These are phyloP conservation scores for Pseudotsuga menziesii DNA, from an alignment of 75 land plant genomes.

Conservation along the genomic window DNA sequence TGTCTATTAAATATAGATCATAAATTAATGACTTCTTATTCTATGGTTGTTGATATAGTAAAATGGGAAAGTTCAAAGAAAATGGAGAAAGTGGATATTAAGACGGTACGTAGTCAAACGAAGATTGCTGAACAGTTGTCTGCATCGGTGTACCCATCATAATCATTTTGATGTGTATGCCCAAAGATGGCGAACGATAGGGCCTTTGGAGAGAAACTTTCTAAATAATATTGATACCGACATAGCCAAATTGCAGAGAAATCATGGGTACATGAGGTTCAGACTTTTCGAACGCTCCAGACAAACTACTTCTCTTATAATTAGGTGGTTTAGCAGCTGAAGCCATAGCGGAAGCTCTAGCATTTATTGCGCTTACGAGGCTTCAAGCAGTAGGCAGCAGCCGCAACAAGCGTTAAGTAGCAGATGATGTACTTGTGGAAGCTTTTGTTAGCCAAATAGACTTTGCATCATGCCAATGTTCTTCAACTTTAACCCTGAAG, in stretches of 20 bases:
- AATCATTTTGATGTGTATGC: not conserved
- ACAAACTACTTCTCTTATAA: not conserved
- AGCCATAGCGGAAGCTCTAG: too few species aligned
- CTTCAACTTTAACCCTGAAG: too few species aligned
- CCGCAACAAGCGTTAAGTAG: too few species aligned
- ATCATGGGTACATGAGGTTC: constrained; percentile 34
- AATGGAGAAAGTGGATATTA: constrained; percentile 28
- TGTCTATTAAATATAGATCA: too few species aligned
- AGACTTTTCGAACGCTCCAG: not conserved
- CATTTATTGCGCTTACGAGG: too few species aligned
- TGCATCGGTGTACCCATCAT: constrained; percentile 13
- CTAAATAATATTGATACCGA: constrained; percentile 41
- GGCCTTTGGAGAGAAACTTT: constrained; percentile 15
- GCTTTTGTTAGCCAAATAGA: too few species aligned
- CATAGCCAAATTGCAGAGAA: constrained; percentile 33
- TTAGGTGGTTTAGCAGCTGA: not conserved
- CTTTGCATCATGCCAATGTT: too few species aligned
- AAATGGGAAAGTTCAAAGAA: too few species aligned
- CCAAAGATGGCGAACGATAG: too few species aligned
- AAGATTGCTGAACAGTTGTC: constrained; percentile 26
- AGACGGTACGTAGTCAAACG: constrained; percentile 29
- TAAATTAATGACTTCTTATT: too few species aligned
- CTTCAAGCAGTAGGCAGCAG: too few species aligned
- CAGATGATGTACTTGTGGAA: too few species aligned
- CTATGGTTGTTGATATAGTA: not conserved